Percentiles rank a stretch among this genome's conserved stretches.
phyloP scores from a whole-genome alignment of 2,329 filamentous ascomycete species.

The Arthroderma sp. region DNA sequence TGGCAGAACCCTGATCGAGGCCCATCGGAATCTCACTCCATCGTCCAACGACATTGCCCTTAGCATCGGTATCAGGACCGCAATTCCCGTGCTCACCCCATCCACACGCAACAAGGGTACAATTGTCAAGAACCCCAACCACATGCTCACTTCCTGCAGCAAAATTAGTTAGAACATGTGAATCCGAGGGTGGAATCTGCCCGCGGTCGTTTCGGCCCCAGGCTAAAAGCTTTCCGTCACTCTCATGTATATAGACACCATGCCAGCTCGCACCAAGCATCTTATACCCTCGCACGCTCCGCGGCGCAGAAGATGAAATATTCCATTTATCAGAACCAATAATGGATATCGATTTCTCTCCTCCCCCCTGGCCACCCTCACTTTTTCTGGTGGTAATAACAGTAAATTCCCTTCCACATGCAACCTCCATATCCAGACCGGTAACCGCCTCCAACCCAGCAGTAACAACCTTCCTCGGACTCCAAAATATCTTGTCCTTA shows the following conservation, averaged over 20 bases:
- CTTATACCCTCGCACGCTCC: slow-evolving; percentile 44
- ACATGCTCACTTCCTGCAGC: slow-evolving; percentile 82
- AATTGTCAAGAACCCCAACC: slow-evolving; percentile 53
- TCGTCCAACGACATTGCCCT: slow-evolving; percentile 54
- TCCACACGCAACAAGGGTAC: slow-evolving; percentile 70
- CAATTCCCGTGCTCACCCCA: slow-evolving; percentile 99
- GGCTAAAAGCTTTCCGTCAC: slow-evolving; percentile 47
- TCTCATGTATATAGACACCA: slow-evolving; percentile 56
- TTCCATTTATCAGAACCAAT: slow-evolving; percentile 66
- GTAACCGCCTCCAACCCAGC: slow-evolving; percentile 23
- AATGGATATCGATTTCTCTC: slow-evolving; percentile 47
- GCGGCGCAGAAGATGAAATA: slow-evolving; percentile 46
- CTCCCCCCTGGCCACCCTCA: slow-evolving; percentile 25
- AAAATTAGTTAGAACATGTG: slow-evolving; percentile 42
- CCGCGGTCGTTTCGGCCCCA: slow-evolving; percentile 84
- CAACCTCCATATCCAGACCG: slow-evolving; percentile 46
- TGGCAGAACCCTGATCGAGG: slow-evolving; percentile 38
- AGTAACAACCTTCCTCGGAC: slow-evolving; percentile 49
- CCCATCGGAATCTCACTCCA: slow-evolving; percentile 55
- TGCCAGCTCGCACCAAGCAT: slow-evolving; percentile 72
- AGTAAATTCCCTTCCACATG: slow-evolving; percentile 78
- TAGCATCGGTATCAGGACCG: slow-evolving; percentile 49
- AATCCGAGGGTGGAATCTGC: slow-evolving; percentile 52
- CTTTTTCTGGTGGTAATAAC: slow-evolving; percentile 42
- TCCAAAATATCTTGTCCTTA: slow-evolving; percentile 36